phyloP scores from a whole-genome alignment of 805 yeast genomes.

The Yarrowia sp. region DNA sequence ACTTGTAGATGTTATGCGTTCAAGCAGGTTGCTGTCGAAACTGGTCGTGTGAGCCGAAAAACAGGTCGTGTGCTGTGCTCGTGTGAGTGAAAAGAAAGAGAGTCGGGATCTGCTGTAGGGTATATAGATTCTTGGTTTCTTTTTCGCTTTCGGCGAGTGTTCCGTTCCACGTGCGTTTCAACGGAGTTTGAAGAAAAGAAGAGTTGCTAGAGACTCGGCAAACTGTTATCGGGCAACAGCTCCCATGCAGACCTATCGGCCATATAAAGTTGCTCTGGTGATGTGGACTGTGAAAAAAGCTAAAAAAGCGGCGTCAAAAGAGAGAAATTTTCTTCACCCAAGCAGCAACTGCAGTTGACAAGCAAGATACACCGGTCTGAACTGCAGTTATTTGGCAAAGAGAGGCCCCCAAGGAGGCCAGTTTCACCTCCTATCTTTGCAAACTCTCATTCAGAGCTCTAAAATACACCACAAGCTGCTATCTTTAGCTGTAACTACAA shows the following conservation, averaged over 20 bases:
- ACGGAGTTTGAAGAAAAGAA: neutral
- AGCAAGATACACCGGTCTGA: neutral
- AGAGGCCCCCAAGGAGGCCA: too few relatives aligned
- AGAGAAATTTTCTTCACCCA: neutral
- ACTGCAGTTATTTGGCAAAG: too few relatives aligned
- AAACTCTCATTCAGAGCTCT: neutral
- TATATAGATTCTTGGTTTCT: neutral
- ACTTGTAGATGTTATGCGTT: neutral
- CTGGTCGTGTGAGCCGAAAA: neutral
- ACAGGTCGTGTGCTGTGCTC: neutral
- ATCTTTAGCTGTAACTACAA: conserved; percentile 9
- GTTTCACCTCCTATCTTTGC: neutral
- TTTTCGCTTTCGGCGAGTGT: too few relatives aligned
- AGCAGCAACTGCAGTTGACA: neutral
- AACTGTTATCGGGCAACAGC: conserved; percentile 24
- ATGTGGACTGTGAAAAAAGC: neutral
- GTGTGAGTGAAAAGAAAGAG: neutral
- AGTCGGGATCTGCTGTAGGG: too few relatives aligned
- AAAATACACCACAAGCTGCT: neutral
- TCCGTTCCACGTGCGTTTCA: too few relatives aligned
- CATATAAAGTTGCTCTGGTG: conserved; percentile 6
- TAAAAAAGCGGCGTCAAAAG: neutral
- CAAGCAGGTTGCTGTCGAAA: neutral
- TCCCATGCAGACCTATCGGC: conserved; percentile 2
- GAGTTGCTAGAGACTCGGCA: neutral